Conservation (phyloP, 2,329 filamentous ascomycete species). For the Magnaporthiopsis poae region DNA sequence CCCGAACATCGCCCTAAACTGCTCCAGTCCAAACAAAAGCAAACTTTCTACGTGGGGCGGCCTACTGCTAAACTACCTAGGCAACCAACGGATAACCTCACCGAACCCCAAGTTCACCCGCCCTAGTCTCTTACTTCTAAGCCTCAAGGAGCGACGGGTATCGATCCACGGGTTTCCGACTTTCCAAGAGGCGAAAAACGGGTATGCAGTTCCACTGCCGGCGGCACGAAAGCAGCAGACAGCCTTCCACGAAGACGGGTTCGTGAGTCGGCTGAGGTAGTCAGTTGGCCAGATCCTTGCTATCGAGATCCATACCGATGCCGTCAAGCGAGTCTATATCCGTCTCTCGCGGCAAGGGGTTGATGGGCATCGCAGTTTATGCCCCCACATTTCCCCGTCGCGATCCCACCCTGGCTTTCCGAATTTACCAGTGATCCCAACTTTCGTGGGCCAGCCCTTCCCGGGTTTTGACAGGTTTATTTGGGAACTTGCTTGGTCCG, state of each 20-base stretch:
- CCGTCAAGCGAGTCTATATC: not conserved
- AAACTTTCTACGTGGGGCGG: not conserved
- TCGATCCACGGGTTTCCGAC: not conserved
- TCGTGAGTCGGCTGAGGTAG: not conserved
- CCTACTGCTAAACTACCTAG: not conserved
- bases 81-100: not conserved
- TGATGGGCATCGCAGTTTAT: not conserved
- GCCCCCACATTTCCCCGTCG: not conserved
- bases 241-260: not conserved
- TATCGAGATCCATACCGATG: not conserved
- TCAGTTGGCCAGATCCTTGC: not conserved
- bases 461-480: not conserved
- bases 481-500: not conserved
- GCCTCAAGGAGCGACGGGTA: not conserved
- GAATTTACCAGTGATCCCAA: not conserved
- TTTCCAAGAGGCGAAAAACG: not conserved
- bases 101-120: too few relatives aligned
- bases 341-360: not conserved
- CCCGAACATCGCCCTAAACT: too few relatives aligned
- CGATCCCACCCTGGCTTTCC: not conserved
- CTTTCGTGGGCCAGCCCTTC: not conserved
- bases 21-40: not conserved
- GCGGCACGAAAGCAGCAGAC: not conserved
- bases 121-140: not conserved
- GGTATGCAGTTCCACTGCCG: not conserved